A percentile compares a stretch with the other conserved stretches of the same genome.
Conservation (phyloP, 2,329 filamentous ascomycete species). For the Aspergillus sojae region DNA sequence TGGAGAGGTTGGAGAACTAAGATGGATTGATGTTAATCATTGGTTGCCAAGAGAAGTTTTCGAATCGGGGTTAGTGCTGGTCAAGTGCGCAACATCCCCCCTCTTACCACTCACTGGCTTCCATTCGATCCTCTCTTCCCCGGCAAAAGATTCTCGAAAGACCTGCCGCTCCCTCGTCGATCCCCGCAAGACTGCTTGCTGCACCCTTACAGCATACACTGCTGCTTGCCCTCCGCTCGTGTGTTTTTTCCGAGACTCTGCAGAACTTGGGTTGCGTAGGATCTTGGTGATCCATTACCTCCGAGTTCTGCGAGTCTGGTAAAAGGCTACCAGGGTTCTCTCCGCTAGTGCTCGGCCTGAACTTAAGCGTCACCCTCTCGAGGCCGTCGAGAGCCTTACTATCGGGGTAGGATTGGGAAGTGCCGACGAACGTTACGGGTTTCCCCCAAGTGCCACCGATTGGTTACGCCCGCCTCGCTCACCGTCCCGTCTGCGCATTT, state of each 20-base stretch:
- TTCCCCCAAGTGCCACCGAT: constrained; percentile 19
- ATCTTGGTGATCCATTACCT: constrained; percentile 25
- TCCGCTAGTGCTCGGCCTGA: constrained; percentile 23
- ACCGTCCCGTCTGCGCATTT: constrained; percentile 29
- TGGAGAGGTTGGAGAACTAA: neutral
- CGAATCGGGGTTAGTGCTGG: constrained; percentile 26
- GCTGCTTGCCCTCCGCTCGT: constrained; percentile 3
- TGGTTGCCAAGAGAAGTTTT: constrained; percentile 29
- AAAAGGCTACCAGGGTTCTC: constrained; percentile 29
- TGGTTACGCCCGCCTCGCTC: constrained; percentile 18
- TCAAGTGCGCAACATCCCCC: constrained; percentile 28
- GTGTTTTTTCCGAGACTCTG: constrained; percentile 18
- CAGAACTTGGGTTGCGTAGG: constrained; percentile 29
- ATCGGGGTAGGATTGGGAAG: constrained; percentile 1
- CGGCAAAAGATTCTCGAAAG: constrained; percentile 28
- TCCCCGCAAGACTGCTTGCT: neutral
- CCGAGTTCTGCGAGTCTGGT: constrained; percentile 33
- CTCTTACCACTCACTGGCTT: constrained; percentile 28
- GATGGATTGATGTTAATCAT: neutral
- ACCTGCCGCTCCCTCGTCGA: constrained; percentile 14
- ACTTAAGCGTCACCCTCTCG: constrained; percentile 8
- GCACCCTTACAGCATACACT: neutral
- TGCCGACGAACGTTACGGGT: constrained; percentile 12
- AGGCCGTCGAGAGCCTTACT: neutral
- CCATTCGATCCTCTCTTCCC: constrained; percentile 29